A percentile compares a stretch with the other conserved stretches of the same genome.
Evolutionary conservation across 2,329 filamentous ascomycete genomes (phyloP).

Genomic region (Hymenoscyphus albidus): DNA sequence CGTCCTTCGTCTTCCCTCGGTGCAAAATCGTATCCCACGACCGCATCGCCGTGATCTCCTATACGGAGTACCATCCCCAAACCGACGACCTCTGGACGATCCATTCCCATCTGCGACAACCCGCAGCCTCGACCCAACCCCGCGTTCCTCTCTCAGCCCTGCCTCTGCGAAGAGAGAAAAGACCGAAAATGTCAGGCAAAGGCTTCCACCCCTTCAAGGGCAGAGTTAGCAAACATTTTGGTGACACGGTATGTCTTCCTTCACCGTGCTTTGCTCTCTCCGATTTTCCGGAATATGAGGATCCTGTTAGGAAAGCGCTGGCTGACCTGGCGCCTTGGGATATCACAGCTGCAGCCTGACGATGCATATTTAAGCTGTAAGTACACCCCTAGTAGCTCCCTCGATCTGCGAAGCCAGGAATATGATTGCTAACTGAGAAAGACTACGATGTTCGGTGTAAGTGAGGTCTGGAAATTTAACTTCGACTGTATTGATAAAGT

Average conservation of each 20-base stretch:
- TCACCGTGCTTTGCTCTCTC: conserved; percentile 7
- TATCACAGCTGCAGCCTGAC: conserved; percentile 51
- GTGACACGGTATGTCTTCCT: conserved; percentile 41
- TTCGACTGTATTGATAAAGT: conserved; percentile 22
- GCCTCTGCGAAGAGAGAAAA: not conserved
- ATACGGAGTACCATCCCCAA: not conserved
- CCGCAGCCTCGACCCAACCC: not conserved
- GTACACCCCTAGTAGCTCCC: conserved; percentile 29
- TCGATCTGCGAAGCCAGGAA: not conserved
- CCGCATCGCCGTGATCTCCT: not conserved
- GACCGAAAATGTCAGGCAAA: conserved; percentile 15
- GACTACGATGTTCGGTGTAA: conserved; percentile 63
- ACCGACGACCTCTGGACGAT: not conserved
- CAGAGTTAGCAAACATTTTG: conserved; percentile 47
- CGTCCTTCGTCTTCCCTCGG: not conserved
- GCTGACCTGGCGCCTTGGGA: conserved; percentile 23
- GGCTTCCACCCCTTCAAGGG: conserved; percentile 53
- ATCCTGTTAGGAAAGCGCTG: conserved; percentile 13
- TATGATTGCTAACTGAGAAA: conserved; percentile 32
- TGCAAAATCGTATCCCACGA: not conserved
- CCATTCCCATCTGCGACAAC: conserved; percentile 4
- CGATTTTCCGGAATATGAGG: conserved; percentile 10
- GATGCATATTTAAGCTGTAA: conserved; percentile 69
- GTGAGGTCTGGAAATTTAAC: conserved; percentile 18
- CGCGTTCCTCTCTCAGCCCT: conserved; percentile 4